Evolutionary conservation across 208 protist species (phyloP).

Genomic region (Tritrichomonas musculus): DNA sequence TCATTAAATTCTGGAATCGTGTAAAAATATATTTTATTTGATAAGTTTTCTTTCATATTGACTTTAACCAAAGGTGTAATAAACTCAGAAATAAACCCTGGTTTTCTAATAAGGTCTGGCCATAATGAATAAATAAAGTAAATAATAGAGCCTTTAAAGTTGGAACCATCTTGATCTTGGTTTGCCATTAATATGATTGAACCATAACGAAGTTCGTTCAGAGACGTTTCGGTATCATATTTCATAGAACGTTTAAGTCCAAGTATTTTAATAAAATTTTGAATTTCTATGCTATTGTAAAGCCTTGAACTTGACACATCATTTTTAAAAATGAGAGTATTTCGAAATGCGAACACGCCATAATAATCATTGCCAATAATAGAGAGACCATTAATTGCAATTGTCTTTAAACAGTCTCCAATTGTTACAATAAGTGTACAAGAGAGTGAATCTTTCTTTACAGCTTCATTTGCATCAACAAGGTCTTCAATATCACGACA

Average conservation of each 20-base stretch:
- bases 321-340: conserved; percentile 98
- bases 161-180: conserved; percentile 98
- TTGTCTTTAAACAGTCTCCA: conserved; percentile 93
- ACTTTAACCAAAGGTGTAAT: conserved; percentile 99
- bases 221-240: conserved; percentile 59
- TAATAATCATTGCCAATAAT: conserved; percentile 94
- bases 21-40: conserved; percentile 93
- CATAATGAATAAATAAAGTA: conserved; percentile 99
- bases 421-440: conserved; percentile 99
- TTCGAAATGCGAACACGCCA: conserved; percentile 97
- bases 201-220: conserved; percentile 90
- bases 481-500: conserved; percentile 94
- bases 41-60: too few species aligned
- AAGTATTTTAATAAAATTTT: conserved; percentile 86
- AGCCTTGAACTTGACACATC: conserved; percentile 82
- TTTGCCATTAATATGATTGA: conserved; percentile 99
- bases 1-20: conserved; percentile 94
- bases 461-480: conserved; percentile 98
- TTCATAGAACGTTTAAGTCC: conserved; percentile 78
- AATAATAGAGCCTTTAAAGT: conserved; percentile 99
- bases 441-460: conserved; percentile 72
- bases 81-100: conserved; percentile 97
- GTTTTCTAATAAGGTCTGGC: conserved; percentile 83
- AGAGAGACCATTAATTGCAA: conserved; percentile 87
- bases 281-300: conserved; percentile 83